Percentiles rank a stretch among this genome's conserved stretches.
Evolutionary conservation across 768 basidiomycete genomes (phyloP).

Genomic region (Pisolithus tinctorius): DNA sequence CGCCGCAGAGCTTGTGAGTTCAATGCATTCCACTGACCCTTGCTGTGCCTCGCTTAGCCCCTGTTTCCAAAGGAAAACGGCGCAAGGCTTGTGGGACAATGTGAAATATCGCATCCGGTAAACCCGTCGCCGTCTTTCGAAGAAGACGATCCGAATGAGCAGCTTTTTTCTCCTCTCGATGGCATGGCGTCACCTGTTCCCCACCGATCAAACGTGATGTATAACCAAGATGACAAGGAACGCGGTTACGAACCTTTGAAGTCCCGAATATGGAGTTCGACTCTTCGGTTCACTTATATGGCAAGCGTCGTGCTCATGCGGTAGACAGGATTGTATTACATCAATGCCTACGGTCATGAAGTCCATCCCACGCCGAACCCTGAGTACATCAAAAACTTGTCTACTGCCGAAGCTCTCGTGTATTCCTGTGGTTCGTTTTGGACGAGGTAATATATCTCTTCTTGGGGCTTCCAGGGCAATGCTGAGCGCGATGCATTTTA

Average conservation of each 20-base stretch:
- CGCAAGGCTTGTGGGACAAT: slow-evolving; percentile 78
- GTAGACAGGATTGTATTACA: slow-evolving; percentile 68
- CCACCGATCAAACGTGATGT: slow-evolving; percentile 57
- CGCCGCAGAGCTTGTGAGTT: slow-evolving; percentile 71
- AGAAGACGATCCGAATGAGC: slow-evolving; percentile 21
- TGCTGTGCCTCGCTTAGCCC: slow-evolving; percentile 32
- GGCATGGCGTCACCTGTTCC: slow-evolving; percentile 45
- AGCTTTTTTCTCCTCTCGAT: slow-evolving; percentile 42
- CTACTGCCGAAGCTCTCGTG: slow-evolving; percentile 60
- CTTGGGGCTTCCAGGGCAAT: slow-evolving; percentile 4
- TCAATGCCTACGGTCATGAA: slow-evolving; percentile 87
- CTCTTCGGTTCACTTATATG: slow-evolving; percentile 5
- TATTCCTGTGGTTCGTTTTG: slow-evolving; percentile 94
- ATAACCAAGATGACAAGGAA: slow-evolving; percentile 48
- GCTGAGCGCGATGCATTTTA: neutral
- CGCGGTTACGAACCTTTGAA: slow-evolving; percentile 45
- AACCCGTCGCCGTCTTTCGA: slow-evolving; percentile 21
- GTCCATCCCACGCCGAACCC: slow-evolving; percentile 87
- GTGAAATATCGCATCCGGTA: slow-evolving; percentile 88
- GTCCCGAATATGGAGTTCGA: slow-evolving; percentile 59
- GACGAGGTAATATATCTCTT: slow-evolving; percentile 59
- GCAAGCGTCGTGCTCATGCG: too few relatives aligned
- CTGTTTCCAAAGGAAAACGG: slow-evolving; percentile 55
- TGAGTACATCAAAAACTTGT: slow-evolving; percentile 62
- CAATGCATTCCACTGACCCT: slow-evolving; percentile 26